Evolutionary conservation across 2,329 filamentous ascomycete species (phyloP).

Genomic region (Diaporthe sp.): DNA sequence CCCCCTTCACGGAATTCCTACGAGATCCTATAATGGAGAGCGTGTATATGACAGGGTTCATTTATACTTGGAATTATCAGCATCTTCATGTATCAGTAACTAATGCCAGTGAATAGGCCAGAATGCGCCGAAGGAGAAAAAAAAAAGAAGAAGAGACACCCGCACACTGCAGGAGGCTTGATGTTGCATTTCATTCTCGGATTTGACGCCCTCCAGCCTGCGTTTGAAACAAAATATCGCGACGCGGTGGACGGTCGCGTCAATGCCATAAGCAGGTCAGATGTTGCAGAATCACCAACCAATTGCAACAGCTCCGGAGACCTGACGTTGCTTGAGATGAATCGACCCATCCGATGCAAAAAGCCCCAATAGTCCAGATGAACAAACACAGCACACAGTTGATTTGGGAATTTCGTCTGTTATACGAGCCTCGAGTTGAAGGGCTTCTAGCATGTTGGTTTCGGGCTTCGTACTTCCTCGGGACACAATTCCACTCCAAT

Average conservation of each 20-base stretch:
- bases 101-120: not conserved
- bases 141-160: not conserved
- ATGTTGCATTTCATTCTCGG: not conserved
- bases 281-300: not conserved
- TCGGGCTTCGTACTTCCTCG: not conserved
- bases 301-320: not conserved
- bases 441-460: no score
- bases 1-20: constrained; percentile 13
- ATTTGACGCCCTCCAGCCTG: not conserved
- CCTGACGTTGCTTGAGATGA: not conserved
- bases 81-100: not conserved
- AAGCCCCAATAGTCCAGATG: not conserved
- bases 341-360: not conserved
- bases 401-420: not conserved
- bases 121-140: not conserved
- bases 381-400: not conserved
- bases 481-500: no score
- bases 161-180: not conserved
- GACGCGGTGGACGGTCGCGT: not conserved
- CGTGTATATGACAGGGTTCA: not conserved
- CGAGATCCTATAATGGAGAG: not conserved
- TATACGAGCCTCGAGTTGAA: no score
- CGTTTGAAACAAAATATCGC: not conserved
- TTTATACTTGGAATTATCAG: no score
- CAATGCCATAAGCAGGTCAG: not conserved